Evolutionary conservation across 306 rosid species (phyloP), one percentile per base, ranked within the genome.

Genomic region (Inga laurina): DNA sequence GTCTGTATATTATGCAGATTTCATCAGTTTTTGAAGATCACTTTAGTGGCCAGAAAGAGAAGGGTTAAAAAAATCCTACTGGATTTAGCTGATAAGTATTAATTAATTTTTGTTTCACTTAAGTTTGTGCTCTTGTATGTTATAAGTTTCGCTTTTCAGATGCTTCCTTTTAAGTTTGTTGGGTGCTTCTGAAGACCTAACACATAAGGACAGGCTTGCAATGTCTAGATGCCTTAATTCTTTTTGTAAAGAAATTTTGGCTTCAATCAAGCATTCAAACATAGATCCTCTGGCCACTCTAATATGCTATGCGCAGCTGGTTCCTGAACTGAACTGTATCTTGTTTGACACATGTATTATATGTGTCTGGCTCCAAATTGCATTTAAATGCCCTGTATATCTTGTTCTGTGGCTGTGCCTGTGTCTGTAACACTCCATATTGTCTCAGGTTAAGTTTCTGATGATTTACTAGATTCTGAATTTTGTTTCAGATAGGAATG

Each of bases 401-500:
- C 10, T 65, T 65, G 43, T 65, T 65, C 43, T 15, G 10, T 65
- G 69, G 10, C 39, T 30, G 39, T 64, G 41, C 11, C 27, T 57
- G 24, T 7, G 64, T n/a, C 62, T 8, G 3, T 52, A 52, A 19
- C 11, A 19, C 11, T 62, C 70, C 21, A 30, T 64, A 64, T 30
- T 64, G 10, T 65, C 21, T 32, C 71, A 6, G 7, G 43, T 65
- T 65, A 65, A 39, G 71, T 22, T 77, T 24, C 59, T 79, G 71
- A 73, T 39, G 10, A 24, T 57, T 82, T 21, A 82, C 76, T 48
- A 39, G 76, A 81, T 75, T 64, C 56, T 52, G 74, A 14, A 83
- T 30, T 72, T 65, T 19, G 8, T 70, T 49, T 77, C 88, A 91
- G 93, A 10, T 85, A 4, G 95, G 95, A 59, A 82, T 90, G 90